A percentile compares a stretch with the other conserved stretches of the same genome.
These are phyloP conservation scores for Triangularia verruculosa DNA, from an alignment of 2,329 filamentous ascomycete species.

Conservation along the genomic window DNA sequence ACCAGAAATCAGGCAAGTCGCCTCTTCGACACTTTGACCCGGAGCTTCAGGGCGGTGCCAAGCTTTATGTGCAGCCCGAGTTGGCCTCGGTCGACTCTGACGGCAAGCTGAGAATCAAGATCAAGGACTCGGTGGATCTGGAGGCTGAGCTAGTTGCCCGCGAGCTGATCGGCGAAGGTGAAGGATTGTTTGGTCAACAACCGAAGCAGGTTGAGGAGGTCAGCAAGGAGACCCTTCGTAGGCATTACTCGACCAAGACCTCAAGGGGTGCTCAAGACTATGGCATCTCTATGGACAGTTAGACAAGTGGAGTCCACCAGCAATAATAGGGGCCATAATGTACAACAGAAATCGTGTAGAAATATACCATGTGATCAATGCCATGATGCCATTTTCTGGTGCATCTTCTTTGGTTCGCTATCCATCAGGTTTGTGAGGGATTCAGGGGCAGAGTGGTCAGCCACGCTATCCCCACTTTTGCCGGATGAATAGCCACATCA, in stretches of 20 bases:
- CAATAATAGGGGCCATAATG: background rate
- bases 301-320: no score
- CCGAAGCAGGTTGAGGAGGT: constrained; percentile 30
- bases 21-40: constrained; percentile 38
- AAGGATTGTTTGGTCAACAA: constrained; percentile 33
- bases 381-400: no score
- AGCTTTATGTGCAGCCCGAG: constrained; percentile 49
- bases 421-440: background rate
- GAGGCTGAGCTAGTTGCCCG: constrained; percentile 44
- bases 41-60: constrained; percentile 49
- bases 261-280: constrained; percentile 19
- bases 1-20: constrained; percentile 23
- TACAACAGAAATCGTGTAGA: background rate
- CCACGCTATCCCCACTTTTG: background rate
- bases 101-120: constrained; percentile 47
- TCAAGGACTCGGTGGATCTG: constrained; percentile 30
- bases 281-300: background rate
- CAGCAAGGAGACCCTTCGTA: constrained; percentile 1
- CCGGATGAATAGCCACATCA: background rate
- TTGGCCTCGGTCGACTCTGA: constrained; percentile 47
- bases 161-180: constrained; percentile 41
- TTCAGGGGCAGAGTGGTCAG: background rate
- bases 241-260: background rate
- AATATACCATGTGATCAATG: background rate
- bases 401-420: background rate